A percentile compares a stretch with the other conserved stretches of the same genome.
phyloP scores from a whole-genome alignment of 2,329 filamentous ascomycete genomes.

The Fusarium nanum region DNA sequence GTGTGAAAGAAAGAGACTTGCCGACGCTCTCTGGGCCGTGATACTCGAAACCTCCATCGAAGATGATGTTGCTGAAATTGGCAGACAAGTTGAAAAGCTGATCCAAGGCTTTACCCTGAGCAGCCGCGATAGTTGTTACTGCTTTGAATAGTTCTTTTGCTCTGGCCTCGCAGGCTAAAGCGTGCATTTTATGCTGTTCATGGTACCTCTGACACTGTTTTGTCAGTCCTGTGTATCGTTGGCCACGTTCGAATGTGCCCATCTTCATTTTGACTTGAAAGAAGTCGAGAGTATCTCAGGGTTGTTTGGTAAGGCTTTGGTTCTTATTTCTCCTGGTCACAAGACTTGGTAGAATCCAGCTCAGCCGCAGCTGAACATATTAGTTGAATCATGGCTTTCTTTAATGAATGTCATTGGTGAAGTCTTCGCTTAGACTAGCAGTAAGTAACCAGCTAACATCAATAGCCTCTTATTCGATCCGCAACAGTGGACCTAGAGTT shows the following conservation, averaged over 20 bases:
- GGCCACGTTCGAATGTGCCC: not conserved
- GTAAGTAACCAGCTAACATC: not conserved
- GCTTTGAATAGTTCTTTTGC: not conserved
- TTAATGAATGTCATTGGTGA: not conserved
- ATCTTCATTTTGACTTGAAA: not conserved
- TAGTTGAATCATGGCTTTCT: not conserved
- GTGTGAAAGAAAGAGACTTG: not conserved
- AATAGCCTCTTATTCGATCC: not conserved
- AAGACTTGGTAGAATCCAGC: not conserved
- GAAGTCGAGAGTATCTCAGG: no score
- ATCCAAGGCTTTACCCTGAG: not conserved
- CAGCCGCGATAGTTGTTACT: not conserved
- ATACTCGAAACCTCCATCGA: not conserved
- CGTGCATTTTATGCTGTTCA: not conserved
- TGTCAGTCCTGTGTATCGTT: not conserved
- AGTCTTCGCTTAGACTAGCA: not conserved
- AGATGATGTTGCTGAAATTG: not conserved
- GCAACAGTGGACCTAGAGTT: not conserved
- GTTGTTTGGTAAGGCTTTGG: no score
- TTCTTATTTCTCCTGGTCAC: not conserved
- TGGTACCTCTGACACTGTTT: not conserved
- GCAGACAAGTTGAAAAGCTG: not conserved
- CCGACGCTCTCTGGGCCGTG: not conserved
- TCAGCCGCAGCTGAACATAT: not conserved
- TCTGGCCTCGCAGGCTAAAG: not conserved